Conservation (phyloP, 352 stramenopile species). For the Phytophthora brassicae region DNA sequence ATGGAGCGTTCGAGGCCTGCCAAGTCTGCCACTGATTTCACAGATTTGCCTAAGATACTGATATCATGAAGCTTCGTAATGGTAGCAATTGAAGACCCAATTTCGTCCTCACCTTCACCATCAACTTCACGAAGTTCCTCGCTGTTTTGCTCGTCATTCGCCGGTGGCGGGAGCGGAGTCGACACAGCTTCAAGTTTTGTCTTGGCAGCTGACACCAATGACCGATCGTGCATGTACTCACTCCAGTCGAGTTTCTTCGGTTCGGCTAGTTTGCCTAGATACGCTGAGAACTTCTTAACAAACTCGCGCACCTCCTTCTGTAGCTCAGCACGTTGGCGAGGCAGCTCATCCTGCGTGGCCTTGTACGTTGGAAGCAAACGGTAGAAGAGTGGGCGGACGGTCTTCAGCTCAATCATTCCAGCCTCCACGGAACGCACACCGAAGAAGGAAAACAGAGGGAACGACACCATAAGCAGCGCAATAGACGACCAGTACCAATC, state of each 20-base stretch:
- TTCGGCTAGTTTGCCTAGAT: conserved; percentile 69
- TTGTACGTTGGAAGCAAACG: conserved; percentile 78
- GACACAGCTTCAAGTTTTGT: conserved; percentile 32
- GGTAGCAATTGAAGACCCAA: conserved; percentile 41
- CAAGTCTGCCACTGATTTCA: conserved; percentile 72
- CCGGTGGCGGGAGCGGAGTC: conserved; percentile 17
- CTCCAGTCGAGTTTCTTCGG: conserved; percentile 80
- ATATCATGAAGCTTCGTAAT: conserved; percentile 83
- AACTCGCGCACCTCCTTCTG: conserved; percentile 80
- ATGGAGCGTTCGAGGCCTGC: conserved; percentile 71
- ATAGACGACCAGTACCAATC: conserved; percentile 89
- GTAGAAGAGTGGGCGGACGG: conserved; percentile 80
- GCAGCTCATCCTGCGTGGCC: conserved; percentile 78
- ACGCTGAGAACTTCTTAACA: conserved; percentile 67
- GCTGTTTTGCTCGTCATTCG: conserved; percentile 20
- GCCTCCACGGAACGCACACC: conserved; percentile 85
- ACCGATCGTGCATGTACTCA: conserved; percentile 80
- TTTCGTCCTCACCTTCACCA: conserved; percentile 23
- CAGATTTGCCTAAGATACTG: conserved; percentile 74
- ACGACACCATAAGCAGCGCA: conserved; percentile 71
- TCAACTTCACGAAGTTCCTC: conserved; percentile 28
- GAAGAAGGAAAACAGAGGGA: conserved; percentile 89
- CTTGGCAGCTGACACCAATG: conserved; percentile 35
- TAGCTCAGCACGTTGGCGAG: conserved; percentile 56
- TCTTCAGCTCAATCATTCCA: conserved; percentile 89